phyloP scores from a whole-genome alignment of 2,329 filamentous ascomycete species.

The Penicillium sp. region DNA sequence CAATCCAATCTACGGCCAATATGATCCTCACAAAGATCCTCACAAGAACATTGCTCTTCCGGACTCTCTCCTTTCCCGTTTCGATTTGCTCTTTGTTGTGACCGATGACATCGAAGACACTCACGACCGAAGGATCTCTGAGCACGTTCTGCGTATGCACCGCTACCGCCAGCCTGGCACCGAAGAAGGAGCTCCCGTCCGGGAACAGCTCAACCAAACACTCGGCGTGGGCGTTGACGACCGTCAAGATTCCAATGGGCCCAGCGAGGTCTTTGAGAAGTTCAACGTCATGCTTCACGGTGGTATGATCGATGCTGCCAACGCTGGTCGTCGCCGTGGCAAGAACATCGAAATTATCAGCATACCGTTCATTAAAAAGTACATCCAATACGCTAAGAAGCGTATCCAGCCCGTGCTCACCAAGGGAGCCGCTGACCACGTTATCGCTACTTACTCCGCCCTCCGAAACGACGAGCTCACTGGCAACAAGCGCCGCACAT shows the following conservation, averaged over 20 bases:
- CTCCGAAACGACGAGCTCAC: constrained; percentile 95
- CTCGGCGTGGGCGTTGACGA: constrained; percentile 84
- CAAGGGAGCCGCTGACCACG: constrained; percentile 87
- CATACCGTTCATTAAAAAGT: constrained; percentile 99
- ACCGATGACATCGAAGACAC: constrained; percentile 98
- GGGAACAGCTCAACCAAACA: constrained; percentile 80
- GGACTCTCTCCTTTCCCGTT: constrained; percentile 95
- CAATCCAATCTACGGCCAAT: constrained; percentile 97
- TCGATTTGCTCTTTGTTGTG: constrained; percentile 95
- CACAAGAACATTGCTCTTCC: constrained; percentile 98
- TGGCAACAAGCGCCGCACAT: constrained; percentile 88
- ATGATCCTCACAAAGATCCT: constrained; percentile 97
- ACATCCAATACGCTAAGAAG: constrained; percentile 96
- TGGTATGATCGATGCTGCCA: constrained; percentile 67
- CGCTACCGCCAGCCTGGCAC: constrained; percentile 88
- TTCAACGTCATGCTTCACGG: constrained; percentile 95
- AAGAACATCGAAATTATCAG: constrained; percentile 85
- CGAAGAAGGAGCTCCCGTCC: constrained; percentile 91
- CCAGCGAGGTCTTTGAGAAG: constrained; percentile 92
- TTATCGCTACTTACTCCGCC: constrained; percentile 86
- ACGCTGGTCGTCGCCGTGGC: constrained; percentile 69
- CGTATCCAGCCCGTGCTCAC: constrained; percentile 87
- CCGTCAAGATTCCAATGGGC: constrained; percentile 68
- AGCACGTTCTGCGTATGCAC: constrained; percentile 97
- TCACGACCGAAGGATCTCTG: constrained; percentile 85